Conservation (phyloP, 2,329 filamentous ascomycete species). For the Annulohypoxylon truncatum region DNA sequence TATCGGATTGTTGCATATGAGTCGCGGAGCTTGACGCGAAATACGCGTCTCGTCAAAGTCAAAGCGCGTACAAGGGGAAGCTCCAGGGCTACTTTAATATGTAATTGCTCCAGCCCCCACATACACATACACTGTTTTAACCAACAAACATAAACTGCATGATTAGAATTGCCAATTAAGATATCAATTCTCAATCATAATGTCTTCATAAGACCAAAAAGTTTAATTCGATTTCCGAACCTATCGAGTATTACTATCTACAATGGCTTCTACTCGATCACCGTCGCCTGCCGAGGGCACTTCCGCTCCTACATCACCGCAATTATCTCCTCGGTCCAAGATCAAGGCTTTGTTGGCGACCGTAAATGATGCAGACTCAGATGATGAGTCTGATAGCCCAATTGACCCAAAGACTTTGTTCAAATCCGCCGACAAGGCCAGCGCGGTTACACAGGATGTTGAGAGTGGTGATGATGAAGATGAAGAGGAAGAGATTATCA, state of each 20-base stretch:
- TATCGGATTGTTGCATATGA: slow-evolving; percentile 30
- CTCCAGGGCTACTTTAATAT: background rate
- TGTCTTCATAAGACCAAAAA: slow-evolving; percentile 35
- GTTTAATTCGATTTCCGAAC: slow-evolving; percentile 22
- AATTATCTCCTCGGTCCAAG: slow-evolving; percentile 65
- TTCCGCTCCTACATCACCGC: slow-evolving; percentile 58
- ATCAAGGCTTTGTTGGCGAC: slow-evolving; percentile 64
- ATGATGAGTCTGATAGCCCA: slow-evolving; percentile 52
- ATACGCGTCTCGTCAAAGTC: slow-evolving; percentile 27
- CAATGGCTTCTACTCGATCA: slow-evolving; percentile 63
- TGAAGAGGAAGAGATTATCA: slow-evolving; percentile 57
- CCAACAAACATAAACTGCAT: slow-evolving; percentile 26
- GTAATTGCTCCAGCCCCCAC: slow-evolving; percentile 33
- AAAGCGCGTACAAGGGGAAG: slow-evolving; percentile 31
- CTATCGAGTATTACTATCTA: slow-evolving; percentile 28
- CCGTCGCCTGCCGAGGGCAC: slow-evolving; percentile 58
- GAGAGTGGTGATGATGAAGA: slow-evolving; percentile 55
- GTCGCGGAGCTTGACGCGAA: slow-evolving; percentile 32
- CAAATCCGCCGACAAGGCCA: slow-evolving; percentile 40
- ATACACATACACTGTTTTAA: slow-evolving; percentile 30
- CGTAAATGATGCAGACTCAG: slow-evolving; percentile 61
- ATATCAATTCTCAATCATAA: slow-evolving; percentile 29
- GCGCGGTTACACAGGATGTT: slow-evolving; percentile 32
- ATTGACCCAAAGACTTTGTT: slow-evolving; percentile 45
- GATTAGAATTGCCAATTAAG: slow-evolving; percentile 20